A percentile compares a stretch with the other conserved stretches of the same genome.
Conservation (phyloP, 2,329 filamentous ascomycete species). For the Teratosphaeria zuluensis region DNA sequence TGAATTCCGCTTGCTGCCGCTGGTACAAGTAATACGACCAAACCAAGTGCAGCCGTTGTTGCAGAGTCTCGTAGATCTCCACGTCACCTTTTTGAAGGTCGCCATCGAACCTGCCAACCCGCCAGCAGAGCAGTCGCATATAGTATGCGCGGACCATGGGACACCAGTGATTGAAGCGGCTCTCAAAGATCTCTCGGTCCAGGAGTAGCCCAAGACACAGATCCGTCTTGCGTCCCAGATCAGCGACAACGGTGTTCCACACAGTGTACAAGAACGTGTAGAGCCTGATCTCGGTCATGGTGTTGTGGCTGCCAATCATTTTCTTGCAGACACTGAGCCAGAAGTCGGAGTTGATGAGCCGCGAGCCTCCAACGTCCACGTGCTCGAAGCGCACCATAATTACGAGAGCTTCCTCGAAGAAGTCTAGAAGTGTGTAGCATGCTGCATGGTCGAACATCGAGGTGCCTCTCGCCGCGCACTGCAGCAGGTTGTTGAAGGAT, state of each 20-base stretch:
- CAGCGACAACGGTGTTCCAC: slow-evolving; percentile 63
- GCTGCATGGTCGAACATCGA: slow-evolving; percentile 74
- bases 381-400: slow-evolving; percentile 55
- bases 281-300: slow-evolving; percentile 78
- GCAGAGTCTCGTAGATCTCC: slow-evolving; percentile 56
- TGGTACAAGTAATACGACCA: slow-evolving; percentile 76
- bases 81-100: slow-evolving; percentile 39
- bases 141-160: slow-evolving; percentile 92
- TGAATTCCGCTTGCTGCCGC: slow-evolving; percentile 54
- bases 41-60: slow-evolving; percentile 56
- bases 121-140: slow-evolving; percentile 84
- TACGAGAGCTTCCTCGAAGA: slow-evolving; percentile 69
- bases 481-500: slow-evolving; percentile 63
- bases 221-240: slow-evolving; percentile 56
- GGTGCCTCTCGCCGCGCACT: slow-evolving; percentile 62
- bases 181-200: slow-evolving; percentile 63
- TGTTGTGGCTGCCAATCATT: slow-evolving; percentile 76
- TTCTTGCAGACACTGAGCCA: slow-evolving; percentile 73
- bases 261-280: slow-evolving; percentile 71
- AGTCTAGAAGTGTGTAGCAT: slow-evolving; percentile 85
- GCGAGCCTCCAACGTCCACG: slow-evolving; percentile 30
- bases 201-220: slow-evolving; percentile 70
- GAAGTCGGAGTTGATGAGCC: slow-evolving; percentile 62
- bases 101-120: slow-evolving; percentile 67
- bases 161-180: slow-evolving; percentile 87